Base-by-base conservation (phyloP, 192 early-diverging fungal genomes). In the Coemansia sp. region DNA sequence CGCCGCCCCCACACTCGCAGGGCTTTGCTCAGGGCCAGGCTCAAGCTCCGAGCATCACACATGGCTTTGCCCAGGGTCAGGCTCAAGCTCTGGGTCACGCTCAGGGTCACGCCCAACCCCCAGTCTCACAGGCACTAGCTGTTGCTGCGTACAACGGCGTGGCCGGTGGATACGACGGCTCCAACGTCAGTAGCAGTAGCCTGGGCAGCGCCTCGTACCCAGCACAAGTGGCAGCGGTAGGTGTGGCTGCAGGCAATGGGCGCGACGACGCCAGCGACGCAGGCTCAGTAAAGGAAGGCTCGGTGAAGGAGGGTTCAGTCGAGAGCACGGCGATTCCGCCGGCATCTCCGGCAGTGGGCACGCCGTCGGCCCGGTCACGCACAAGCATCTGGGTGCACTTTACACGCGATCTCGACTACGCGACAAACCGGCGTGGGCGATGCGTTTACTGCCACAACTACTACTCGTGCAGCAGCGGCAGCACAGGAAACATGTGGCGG, bases 401-500 rank as follows among this genome's bases (percentile, higher is more conserved):
- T 48, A 81, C 78, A 35, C 72, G 72, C 57, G 77, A 80, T 53
- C 64, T 69, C 14, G 77, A 80, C 72, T 80, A 80, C 41, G 72
- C 77, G 10, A 80, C 77, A 50, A 80, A 80, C 77, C 68, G 77
- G 21, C 77, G 77, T 58, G 77, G 77, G 51, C 77, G 77, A 41
- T 80, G 77, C 63, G 72, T 80, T 58, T 80, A 80, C 77, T 80
- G 77, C 72, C 77, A 75, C 66, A 80, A 80, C 69, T 80, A 80
- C 69, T 80, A 80, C 72, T 80, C 77, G 59, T 80, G 77, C 45
- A 75, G 72, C 69, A 80, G 77, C 56, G 77, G 77, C 32, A 80
- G 77, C 72, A 80, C 77, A 0, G 77, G 77, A 29, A 80, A 80
- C 72, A 80, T 80, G 77, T 80, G 77, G 77, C 77, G 77, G 37